Evolutionary conservation across 1,284 basidiomycete species (phyloP).

Genomic region (Anthracocystis setariae): DNA sequence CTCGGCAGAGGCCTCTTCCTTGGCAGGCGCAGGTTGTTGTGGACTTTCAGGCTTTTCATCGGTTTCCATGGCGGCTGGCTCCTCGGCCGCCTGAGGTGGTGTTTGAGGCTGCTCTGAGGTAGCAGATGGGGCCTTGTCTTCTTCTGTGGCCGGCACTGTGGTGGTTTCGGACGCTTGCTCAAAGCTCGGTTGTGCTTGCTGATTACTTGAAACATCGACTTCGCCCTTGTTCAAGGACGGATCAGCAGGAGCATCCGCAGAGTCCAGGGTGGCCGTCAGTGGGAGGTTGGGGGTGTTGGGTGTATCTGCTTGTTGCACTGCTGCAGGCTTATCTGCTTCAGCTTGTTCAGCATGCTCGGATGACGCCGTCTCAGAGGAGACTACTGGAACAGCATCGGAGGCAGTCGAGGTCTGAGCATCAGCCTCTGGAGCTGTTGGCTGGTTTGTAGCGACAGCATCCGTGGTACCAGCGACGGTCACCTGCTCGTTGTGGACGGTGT

Average conservation of each 20-base stretch:
- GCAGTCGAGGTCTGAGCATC: conserved; percentile 5
- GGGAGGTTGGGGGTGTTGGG: conserved; percentile 18
- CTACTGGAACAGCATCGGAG: background rate
- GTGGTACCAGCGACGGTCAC: background rate
- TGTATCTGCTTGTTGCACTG: conserved; percentile 9
- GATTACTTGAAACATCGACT: background rate
- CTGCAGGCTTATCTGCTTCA: background rate
- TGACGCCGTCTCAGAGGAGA: background rate
- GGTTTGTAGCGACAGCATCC: background rate
- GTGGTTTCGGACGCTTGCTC: background rate
- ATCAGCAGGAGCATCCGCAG: conserved; percentile 1
- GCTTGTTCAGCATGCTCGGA: conserved; percentile 1
- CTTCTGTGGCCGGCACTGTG: background rate
- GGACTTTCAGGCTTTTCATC: conserved; percentile 19
- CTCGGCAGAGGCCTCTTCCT: conserved; percentile 1
- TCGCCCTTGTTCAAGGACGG: background rate
- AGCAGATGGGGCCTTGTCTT: background rate
- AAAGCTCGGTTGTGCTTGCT: background rate
- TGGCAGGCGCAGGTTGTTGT: background rate
- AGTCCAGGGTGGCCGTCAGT: conserved; percentile 1
- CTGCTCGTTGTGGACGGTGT: background rate
- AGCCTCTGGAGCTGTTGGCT: conserved; percentile 1
- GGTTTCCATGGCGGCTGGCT: conserved; percentile 25
- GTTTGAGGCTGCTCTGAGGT: no score
- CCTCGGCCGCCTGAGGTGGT: background rate